These are phyloP conservation scores for Rutidosis leptorrhynchoides DNA, from an alignment of 129 eudicot species.

Conservation along the genomic window DNA sequence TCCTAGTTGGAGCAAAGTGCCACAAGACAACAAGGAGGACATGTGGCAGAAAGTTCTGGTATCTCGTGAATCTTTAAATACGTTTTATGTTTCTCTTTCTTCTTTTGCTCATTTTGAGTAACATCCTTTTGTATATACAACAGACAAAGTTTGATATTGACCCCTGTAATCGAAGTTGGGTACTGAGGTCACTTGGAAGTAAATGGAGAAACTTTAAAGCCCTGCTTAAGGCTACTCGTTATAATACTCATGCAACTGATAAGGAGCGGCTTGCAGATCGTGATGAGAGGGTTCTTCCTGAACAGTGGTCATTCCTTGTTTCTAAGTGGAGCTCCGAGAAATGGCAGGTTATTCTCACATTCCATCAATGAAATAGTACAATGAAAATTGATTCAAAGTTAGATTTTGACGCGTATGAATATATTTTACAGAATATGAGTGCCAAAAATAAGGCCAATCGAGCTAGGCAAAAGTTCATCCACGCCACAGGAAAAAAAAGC, in stretches of 20 bases:
- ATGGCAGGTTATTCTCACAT: conserved; percentile 35
- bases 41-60: conserved; percentile 70
- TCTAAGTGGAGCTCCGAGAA: conserved; percentile 46
- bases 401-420: neutral
- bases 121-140: conserved; percentile 2
- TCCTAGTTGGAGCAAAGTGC: conserved; percentile 51
- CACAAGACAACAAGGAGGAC: conserved; percentile 47
- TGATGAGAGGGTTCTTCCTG: conserved; percentile 59
- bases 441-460: conserved; percentile 58
- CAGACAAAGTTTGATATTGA: conserved; percentile 56
- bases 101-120: neutral
- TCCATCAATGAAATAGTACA: neutral
- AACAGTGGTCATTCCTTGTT: conserved; percentile 57
- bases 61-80: conserved; percentile 5
- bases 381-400: neutral
- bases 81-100: neutral
- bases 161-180: conserved; percentile 46
- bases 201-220: conserved; percentile 59
- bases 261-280: conserved; percentile 53
- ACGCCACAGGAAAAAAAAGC: conserved; percentile 55
- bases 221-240: conserved; percentile 40
- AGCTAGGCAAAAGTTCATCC: conserved; percentile 32
- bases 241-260: conserved; percentile 39
- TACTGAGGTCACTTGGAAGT: conserved; percentile 44
- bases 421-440: conserved; percentile 37